Conservation (phyloP, 108 stramenopile genomes). For the Parietichytrium sp. region DNA sequence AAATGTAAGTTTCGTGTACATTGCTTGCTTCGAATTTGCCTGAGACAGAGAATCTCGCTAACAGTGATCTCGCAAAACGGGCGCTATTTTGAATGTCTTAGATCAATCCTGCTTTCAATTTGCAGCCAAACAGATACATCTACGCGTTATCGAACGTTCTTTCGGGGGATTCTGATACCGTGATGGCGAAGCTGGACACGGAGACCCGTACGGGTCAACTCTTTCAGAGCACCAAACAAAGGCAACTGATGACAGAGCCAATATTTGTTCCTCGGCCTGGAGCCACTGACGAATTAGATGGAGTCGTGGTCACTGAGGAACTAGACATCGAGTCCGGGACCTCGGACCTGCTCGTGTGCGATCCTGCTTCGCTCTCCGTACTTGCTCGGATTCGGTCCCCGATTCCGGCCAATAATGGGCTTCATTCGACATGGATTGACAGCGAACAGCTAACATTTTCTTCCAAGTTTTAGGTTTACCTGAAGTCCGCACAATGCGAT, state of each 20-base stretch:
- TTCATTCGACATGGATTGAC: conserved; percentile 28
- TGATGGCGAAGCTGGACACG: not conserved
- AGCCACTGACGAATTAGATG: not conserved
- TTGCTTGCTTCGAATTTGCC: too few species aligned
- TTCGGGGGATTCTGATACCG: not conserved
- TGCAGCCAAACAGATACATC: conserved; percentile 8
- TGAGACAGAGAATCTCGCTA: too few species aligned
- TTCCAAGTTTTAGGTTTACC: not conserved
- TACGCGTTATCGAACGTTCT: not conserved
- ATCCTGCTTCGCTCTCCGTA: not conserved
- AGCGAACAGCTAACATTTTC: not conserved
- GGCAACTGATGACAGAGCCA: not conserved
- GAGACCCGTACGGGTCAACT: not conserved
- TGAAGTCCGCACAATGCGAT: too few species aligned
- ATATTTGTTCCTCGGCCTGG: conserved; percentile 34
- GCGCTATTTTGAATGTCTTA: too few species aligned
- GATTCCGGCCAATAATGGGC: not conserved
- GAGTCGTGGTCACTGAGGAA: not conserved
- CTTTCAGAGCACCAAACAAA: not conserved
- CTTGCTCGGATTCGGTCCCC: not conserved
- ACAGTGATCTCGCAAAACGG: too few species aligned
- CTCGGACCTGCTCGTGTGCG: not conserved
- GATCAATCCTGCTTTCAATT: conserved; percentile 23
- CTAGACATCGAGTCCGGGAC: not conserved
- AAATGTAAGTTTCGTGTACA: too few species aligned